A percentile compares a stretch with the other conserved stretches of the same genome.
Evolutionary conservation across 1,284 basidiomycete genomes (phyloP).

Genomic region (Malassezia restricta): DNA sequence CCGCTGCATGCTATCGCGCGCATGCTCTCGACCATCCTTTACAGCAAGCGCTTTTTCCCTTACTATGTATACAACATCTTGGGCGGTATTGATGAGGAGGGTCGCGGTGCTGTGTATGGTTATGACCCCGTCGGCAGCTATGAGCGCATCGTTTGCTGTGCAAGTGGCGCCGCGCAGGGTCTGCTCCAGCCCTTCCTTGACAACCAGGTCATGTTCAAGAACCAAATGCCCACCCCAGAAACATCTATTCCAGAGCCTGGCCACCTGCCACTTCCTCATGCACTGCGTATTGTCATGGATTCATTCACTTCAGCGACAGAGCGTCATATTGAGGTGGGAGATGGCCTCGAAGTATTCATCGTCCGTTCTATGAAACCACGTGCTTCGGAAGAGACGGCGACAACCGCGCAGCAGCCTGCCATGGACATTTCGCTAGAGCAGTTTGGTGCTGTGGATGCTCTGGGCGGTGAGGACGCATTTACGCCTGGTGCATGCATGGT

Average conservation of each 20-base stretch:
- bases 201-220: conserved; percentile 45
- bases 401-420: conserved; percentile 8
- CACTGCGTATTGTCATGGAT: conserved; percentile 40
- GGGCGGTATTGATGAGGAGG: conserved; percentile 44
- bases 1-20: conserved; percentile 41
- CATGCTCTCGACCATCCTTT: conserved; percentile 43
- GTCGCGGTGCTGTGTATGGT: conserved; percentile 42
- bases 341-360: conserved; percentile 43
- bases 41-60: conserved; percentile 45
- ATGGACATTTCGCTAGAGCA: conserved; percentile 22
- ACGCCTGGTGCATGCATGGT: conserved; percentile 36
- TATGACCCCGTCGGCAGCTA: conserved; percentile 45
- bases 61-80: conserved; percentile 47
- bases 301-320: conserved; percentile 43
- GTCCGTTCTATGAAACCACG: conserved; percentile 20
- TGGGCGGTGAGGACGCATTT: conserved; percentile 41
- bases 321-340: conserved; percentile 44
- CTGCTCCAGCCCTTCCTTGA: conserved; percentile 45
- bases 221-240: conserved; percentile 33
- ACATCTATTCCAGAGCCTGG: conserved; percentile 33
- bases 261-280: conserved; percentile 28
- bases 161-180: conserved; percentile 42
- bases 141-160: conserved; percentile 42
- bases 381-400: background rate
- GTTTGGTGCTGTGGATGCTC: conserved; percentile 32